Conservation (phyloP, 2,329 filamentous ascomycete species). For the Aspergillus pseudoglaucus region DNA sequence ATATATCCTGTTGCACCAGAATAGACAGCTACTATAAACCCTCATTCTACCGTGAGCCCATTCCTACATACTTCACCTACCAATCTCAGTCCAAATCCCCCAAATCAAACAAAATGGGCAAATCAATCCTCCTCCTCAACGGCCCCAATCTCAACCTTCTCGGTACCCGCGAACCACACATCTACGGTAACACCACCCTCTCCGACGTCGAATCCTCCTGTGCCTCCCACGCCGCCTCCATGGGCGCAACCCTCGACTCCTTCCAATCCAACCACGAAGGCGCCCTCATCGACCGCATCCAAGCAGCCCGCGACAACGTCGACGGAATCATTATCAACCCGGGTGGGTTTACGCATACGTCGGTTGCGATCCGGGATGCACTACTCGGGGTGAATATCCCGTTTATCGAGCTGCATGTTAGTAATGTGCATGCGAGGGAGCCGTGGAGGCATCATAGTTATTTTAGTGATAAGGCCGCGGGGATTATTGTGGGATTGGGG, state of each 20-base stretch:
- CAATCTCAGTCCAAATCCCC: neutral
- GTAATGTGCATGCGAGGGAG: constrained; percentile 67
- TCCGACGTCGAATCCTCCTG: constrained; percentile 51
- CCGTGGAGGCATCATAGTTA: constrained; percentile 63
- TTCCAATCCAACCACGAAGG: constrained; percentile 79
- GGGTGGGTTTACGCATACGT: constrained; percentile 69
- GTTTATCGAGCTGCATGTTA: constrained; percentile 72
- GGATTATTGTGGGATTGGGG: constrained; percentile 65
- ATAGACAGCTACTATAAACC: too few species aligned
- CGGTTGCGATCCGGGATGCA: constrained; percentile 68
- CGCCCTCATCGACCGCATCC: constrained; percentile 65
- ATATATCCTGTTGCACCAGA: neutral
- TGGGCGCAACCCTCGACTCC: constrained; percentile 47
- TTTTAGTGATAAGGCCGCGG: constrained; percentile 67
- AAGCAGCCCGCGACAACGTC: constrained; percentile 52
- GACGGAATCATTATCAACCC: constrained; percentile 67
- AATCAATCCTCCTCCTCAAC: constrained; percentile 64
- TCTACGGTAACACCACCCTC: constrained; percentile 67
- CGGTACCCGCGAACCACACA: constrained; percentile 64
- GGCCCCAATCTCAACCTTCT: constrained; percentile 80
- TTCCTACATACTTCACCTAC: neutral
- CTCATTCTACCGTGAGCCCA: neutral
- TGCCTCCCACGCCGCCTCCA: constrained; percentile 43
- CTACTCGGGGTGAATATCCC: constrained; percentile 62
- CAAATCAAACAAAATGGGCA: constrained; percentile 19